These are phyloP conservation scores for Coelastrella sp. DNA, from an alignment of 139 green algal species.

Conservation along the genomic window DNA sequence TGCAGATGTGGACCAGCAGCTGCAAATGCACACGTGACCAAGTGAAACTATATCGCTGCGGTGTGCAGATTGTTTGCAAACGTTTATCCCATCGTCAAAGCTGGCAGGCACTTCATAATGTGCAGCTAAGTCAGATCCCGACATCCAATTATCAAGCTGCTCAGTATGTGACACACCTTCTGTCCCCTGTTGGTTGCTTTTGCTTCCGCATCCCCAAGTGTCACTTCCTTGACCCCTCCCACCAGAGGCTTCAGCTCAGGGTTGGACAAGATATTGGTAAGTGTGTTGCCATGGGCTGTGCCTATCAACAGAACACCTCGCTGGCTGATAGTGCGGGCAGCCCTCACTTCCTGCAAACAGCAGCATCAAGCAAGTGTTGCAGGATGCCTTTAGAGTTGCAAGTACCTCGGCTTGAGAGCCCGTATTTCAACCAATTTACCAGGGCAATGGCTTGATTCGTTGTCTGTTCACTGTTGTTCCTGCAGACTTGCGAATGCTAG, in stretches of 20 bases:
- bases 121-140: not conserved
- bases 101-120: not conserved
- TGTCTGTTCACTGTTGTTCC: not conserved
- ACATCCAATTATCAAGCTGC: not conserved
- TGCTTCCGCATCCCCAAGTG: conserved; percentile 58
- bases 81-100: too few species aligned
- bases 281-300: conserved; percentile 87
- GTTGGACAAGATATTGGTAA: conserved; percentile 69
- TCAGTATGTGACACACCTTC: conserved; percentile 16
- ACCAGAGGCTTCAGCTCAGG: conserved; percentile 87
- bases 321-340: conserved; percentile 93
- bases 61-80: too few species aligned
- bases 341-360: conserved; percentile 57
- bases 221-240: conserved; percentile 81
- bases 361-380: not conserved
- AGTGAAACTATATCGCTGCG: too few species aligned
- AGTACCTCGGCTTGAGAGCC: not conserved
- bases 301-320: conserved; percentile 92
- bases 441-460: not conserved
- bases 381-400: not conserved
- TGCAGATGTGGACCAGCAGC: too few species aligned
- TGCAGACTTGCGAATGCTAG: not conserved
- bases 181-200: not conserved
- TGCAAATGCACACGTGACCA: not conserved
- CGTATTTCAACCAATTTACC: not conserved